These are phyloP conservation scores for Panus rudis DNA, from an alignment of 768 basidiomycete species.

Conservation along the genomic window DNA sequence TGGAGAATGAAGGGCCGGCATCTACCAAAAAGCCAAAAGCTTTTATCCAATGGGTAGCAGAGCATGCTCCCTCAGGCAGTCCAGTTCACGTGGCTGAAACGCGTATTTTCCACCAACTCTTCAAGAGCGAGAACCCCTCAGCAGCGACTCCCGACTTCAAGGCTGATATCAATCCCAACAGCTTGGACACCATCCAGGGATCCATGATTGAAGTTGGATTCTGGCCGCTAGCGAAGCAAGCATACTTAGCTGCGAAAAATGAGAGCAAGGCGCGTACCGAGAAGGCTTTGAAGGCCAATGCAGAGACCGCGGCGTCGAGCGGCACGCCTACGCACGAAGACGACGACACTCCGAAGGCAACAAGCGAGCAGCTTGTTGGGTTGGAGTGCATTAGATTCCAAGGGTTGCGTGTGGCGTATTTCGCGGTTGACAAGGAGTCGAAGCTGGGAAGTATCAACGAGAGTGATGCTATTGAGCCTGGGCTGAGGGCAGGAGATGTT, in stretches of 20 bases:
- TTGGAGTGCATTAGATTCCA: constrained; percentile 96
- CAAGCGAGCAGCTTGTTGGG: constrained; percentile 74
- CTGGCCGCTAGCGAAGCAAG: constrained; percentile 70
- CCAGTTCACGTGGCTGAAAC: constrained; percentile 86
- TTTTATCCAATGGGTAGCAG: constrained; percentile 96
- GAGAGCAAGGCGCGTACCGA: constrained; percentile 60
- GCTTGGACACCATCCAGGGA: constrained; percentile 69
- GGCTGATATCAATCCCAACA: constrained; percentile 77
- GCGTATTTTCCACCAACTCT: constrained; percentile 86
- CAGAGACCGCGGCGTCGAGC: constrained; percentile 22
- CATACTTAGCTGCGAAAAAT: constrained; percentile 54
- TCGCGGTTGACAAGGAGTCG: constrained; percentile 86
- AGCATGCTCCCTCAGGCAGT: constrained; percentile 68
- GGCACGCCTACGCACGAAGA: constrained; percentile 24
- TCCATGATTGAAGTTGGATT: constrained; percentile 89
- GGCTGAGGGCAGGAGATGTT: constrained; percentile 61
- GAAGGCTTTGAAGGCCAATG: constrained; percentile 42
- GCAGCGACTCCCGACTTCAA: constrained; percentile 65
- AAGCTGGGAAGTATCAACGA: constrained; percentile 59
- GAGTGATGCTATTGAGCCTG: constrained; percentile 32
- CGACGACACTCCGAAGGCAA: constrained; percentile 63
- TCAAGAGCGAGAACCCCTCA: constrained; percentile 88
- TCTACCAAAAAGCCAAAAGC: constrained; percentile 76
- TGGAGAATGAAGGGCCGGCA: constrained; percentile 58
- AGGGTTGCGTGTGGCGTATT: constrained; percentile 92